These are phyloP conservation scores for Phycomyces blakesleeanus DNA, from an alignment of 192 early-diverging fungal genomes.

Conservation along the genomic window DNA sequence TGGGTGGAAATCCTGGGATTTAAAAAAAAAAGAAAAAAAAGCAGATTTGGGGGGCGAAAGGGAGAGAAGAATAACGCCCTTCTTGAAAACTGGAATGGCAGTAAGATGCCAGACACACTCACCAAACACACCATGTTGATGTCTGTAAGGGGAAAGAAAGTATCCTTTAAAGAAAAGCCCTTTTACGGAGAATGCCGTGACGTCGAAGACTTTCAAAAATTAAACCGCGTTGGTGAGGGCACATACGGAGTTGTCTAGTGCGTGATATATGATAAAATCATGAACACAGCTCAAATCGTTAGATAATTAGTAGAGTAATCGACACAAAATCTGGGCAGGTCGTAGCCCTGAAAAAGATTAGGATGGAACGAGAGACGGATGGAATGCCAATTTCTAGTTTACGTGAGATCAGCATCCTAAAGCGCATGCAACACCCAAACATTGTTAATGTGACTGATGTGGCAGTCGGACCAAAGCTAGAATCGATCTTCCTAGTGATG, in stretches of 20 bases:
- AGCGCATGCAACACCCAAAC: slow-evolving; percentile 63
- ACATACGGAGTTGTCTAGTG: slow-evolving; percentile 91
- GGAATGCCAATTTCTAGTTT: slow-evolving; percentile 72
- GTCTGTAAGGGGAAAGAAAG: slow-evolving; percentile 4
- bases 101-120: slow-evolving; percentile 1
- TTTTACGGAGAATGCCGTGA: slow-evolving; percentile 69
- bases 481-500: slow-evolving; percentile 87
- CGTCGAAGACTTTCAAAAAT: slow-evolving; percentile 85
- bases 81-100: background rate
- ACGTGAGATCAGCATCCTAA: slow-evolving; percentile 72
- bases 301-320: slow-evolving; percentile 43
- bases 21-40: too few species aligned
- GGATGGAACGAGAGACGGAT: slow-evolving; percentile 53
- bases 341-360: slow-evolving; percentile 51
- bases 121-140: background rate
- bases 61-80: too few species aligned
- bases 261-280: slow-evolving; percentile 16
- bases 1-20: too few species aligned
- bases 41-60: too few species aligned
- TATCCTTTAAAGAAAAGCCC: slow-evolving; percentile 27
- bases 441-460: slow-evolving; percentile 71
- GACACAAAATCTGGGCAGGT: slow-evolving; percentile 46
- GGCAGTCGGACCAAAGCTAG: slow-evolving; percentile 56
- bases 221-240: slow-evolving; percentile 87
- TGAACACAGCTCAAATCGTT: background rate